Evolutionary conservation across 176 grass and related monocot species (phyloP).

Genomic region (Alloteropsis semialata): DNA sequence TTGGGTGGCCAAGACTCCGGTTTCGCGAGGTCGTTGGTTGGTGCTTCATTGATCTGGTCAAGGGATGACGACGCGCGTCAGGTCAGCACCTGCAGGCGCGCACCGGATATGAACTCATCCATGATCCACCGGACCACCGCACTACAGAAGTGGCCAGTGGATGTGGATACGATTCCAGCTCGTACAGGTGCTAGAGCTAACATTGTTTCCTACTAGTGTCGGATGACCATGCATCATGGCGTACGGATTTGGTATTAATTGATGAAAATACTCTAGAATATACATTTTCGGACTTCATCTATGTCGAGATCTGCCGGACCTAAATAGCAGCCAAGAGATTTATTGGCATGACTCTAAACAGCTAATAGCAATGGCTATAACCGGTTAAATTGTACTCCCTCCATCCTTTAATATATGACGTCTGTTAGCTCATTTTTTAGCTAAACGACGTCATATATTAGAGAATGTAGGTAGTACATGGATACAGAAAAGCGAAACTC

Average conservation of each 20-base stretch:
- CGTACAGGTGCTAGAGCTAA: neutral
- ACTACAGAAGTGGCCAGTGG: neutral
- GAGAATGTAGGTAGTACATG: too few relatives aligned
- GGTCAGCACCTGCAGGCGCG: neutral
- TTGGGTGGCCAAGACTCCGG: slow-evolving; percentile 13
- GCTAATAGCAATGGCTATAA: too few relatives aligned
- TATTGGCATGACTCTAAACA: too few relatives aligned
- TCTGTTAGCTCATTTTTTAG: too few relatives aligned
- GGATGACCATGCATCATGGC: neutral
- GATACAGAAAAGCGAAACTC: too few relatives aligned
- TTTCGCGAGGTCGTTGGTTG: neutral
- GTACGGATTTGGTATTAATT: neutral
- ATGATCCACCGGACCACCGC: too few relatives aligned
- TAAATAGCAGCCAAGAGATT: too few relatives aligned
- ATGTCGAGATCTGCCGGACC: too few relatives aligned
- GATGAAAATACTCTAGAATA: neutral
- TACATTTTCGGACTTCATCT: too few relatives aligned
- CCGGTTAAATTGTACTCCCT: too few relatives aligned
- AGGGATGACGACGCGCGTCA: neutral
- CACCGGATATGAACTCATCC: neutral
- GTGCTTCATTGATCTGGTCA: neutral
- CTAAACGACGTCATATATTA: too few relatives aligned
- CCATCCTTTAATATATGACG: too few relatives aligned
- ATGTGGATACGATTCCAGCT: neutral
- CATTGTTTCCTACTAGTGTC: neutral